These are phyloP conservation scores for Moringa oleifera DNA, from an alignment of 345 rosid species.

Conservation along the genomic window DNA sequence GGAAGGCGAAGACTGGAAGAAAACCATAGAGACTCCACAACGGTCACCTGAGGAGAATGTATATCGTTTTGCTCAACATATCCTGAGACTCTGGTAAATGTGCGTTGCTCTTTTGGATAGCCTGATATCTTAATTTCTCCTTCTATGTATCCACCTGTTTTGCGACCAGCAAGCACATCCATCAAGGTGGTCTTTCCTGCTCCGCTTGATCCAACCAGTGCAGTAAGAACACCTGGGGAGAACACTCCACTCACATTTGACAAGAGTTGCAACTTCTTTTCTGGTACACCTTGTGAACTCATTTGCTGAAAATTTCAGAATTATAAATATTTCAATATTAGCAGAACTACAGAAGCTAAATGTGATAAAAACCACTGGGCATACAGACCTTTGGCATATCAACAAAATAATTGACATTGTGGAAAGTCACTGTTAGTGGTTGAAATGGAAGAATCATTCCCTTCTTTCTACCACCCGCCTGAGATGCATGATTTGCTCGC, in stretches of 20 bases:
- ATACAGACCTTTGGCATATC: conserved; percentile 73
- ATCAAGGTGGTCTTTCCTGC: conserved; percentile 94
- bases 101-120: neutral
- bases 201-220: conserved; percentile 95
- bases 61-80: neutral
- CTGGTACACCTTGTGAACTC: conserved; percentile 65
- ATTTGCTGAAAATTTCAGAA: conserved; percentile 47
- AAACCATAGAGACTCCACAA: neutral
- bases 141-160: conserved; percentile 34
- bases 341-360: too few species aligned
- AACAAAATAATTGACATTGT: conserved; percentile 84
- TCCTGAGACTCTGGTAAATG: neutral
- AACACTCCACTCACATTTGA: conserved; percentile 81
- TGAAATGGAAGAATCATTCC: conserved; percentile 97
- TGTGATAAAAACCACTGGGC: neutral
- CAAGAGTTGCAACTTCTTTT: conserved; percentile 63
- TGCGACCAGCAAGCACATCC: conserved; percentile 98
- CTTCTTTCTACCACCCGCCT: conserved; percentile 35
- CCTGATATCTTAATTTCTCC: neutral
- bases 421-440: conserved; percentile 88
- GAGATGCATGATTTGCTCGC: conserved; percentile 7
- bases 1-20: neutral
- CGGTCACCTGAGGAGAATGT: neutral
- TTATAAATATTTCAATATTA: neutral
- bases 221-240: conserved; percentile 88